Percentiles rank a stretch among this genome's conserved stretches.
These are phyloP conservation scores for Diaporthe eres DNA, from an alignment of 2,329 filamentous ascomycete genomes.

Conservation along the genomic window DNA sequence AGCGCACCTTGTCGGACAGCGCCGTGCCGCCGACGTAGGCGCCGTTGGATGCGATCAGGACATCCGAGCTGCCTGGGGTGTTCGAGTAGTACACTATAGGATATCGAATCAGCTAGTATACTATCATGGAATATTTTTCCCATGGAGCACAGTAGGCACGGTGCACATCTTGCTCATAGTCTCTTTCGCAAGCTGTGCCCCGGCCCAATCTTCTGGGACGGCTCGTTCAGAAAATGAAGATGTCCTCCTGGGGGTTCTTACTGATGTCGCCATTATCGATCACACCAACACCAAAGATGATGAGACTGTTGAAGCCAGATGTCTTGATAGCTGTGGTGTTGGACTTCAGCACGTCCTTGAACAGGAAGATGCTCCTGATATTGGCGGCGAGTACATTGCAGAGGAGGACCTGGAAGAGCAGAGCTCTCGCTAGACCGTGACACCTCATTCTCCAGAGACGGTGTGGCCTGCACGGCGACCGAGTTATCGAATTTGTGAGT, in stretches of 20 bases:
- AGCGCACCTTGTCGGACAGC: slow-evolving; percentile 62
- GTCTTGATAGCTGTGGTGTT: slow-evolving; percentile 57
- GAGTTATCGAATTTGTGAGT: neutral
- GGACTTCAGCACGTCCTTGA: slow-evolving; percentile 61
- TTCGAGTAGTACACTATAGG: slow-evolving; percentile 57
- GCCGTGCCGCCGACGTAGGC: slow-evolving; percentile 63
- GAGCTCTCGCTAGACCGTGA: slow-evolving; percentile 14
- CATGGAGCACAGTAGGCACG: too few species aligned
- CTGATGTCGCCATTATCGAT: slow-evolving; percentile 58
- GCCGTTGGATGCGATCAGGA: slow-evolving; percentile 54
- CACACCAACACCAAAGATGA: slow-evolving; percentile 61
- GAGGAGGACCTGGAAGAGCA: slow-evolving; percentile 16
- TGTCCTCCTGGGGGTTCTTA: neutral
- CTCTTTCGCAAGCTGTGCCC: neutral
- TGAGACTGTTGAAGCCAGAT: slow-evolving; percentile 58
- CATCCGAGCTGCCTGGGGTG: slow-evolving; percentile 54
- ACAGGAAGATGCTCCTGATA: slow-evolving; percentile 52
- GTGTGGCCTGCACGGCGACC: neutral
- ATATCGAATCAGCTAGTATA: neutral
- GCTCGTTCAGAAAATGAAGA: neutral
- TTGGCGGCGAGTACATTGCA: slow-evolving; percentile 27
- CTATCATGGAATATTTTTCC: neutral
- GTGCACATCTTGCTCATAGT: neutral
- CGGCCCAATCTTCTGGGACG: too few species aligned
- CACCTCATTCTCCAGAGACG: neutral